phyloP scores from a whole-genome alignment of 2,329 filamentous ascomycete genomes.

The Geosmithia morbida region DNA sequence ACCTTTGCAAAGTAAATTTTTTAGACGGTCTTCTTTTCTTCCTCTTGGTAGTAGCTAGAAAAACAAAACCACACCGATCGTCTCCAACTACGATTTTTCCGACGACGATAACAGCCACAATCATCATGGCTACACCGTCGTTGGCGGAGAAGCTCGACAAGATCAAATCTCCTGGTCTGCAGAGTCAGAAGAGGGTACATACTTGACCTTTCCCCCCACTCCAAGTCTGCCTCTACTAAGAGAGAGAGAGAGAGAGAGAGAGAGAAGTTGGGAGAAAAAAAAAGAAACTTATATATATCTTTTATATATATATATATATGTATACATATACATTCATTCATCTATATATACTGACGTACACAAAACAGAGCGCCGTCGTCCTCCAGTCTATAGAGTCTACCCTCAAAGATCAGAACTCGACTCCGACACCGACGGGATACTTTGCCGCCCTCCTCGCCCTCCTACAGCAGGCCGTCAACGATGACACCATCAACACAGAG shows the following conservation, averaged over 20 bases:
- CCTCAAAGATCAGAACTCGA: conserved; percentile 72
- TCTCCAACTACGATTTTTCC: neutral
- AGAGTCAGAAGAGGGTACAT: conserved; percentile 82
- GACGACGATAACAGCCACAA: neutral
- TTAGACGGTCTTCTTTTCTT: conserved; percentile 2
- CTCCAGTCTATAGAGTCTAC: conserved; percentile 88
- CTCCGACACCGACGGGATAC: conserved; percentile 77
- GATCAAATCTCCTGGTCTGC: conserved; percentile 90
- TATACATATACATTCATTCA: too few species aligned
- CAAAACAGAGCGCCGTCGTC: conserved; percentile 60
- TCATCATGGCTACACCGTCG: conserved; percentile 15
- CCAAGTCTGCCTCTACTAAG: neutral
- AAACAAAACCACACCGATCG: neutral
- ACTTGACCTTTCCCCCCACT: conserved; percentile 6
- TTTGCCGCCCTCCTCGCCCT: conserved; percentile 90
- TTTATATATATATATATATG: too few species aligned
- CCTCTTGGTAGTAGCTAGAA: neutral
- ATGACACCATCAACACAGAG: conserved; percentile 62
- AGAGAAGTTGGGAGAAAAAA: too few species aligned
- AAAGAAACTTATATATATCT: conserved; percentile 3
- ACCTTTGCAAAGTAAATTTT: neutral
- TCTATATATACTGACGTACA: neutral
- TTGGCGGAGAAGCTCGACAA: conserved; percentile 89
- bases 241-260: neutral
- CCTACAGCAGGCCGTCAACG: conserved; percentile 60